Base-by-base conservation (phyloP, 1,284 basidiomycete species). In the Ceratobasidium sp. region DNA sequence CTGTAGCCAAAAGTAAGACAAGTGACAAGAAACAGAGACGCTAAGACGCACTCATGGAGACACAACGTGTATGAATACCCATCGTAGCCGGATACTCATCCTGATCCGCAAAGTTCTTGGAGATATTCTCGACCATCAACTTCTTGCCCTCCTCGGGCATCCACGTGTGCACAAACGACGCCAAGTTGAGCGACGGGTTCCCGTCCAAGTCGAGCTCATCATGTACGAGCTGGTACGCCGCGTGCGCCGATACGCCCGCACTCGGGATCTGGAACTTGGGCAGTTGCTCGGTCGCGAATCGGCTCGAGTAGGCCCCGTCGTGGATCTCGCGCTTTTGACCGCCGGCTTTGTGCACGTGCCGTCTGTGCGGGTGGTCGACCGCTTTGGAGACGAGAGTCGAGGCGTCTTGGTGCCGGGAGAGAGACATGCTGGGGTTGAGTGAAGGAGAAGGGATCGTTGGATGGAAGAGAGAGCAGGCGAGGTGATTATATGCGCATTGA, bases 41-140 rank as follows among this genome's bases (percentile, higher is more conserved):
- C 33, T 50, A 70, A 23, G 52, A 65, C 56, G 65, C 81, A 83
- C 82, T 17, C 3, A 80, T 76, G 0, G 80, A 79, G 82, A 84
- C 84, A 86, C 92, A 96, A 79, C 93, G 91, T n/a, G 91, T 91
- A 83, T 96, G 94, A 69, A 96, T 88, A 44, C 90, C 85, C 84
- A 83, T 83, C 0, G 93, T 94, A 77, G 92, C 91, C 20, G 96
- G 96, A 84, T 98, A 98, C 84, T 97, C 95, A 82, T 97, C 97
- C 82, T 93, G 92, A 84, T 95, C 96, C 69, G 96, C 96, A 70
- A 97, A 85, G 84, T 96, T 97, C 85, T 97, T 96, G 82, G 90
- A 91, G 81, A 96, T 89, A 84, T 96, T 96, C 85, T 96, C 96
- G 68, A 88, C 81, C 87, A 95, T 92, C 79, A 96, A 89, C 81